Evolutionary conservation across 169 alveolate genomes (phyloP), one percentile per base, ranked within the genome.

Genomic region (Cryptosporidium tyzzeri): DNA sequence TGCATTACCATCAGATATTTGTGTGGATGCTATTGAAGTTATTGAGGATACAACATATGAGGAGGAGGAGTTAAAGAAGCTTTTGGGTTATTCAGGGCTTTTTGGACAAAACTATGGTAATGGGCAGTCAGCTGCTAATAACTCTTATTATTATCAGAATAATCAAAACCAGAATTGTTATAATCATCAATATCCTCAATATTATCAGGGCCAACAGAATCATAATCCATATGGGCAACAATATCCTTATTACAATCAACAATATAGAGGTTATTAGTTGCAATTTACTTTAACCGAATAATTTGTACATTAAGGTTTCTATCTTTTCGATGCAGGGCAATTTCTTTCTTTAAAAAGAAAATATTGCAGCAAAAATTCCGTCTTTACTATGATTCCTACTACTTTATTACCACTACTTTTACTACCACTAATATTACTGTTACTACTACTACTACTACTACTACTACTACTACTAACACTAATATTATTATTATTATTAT

Each of bases 1-100:
- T 62, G 89, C 89, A 18, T n/a, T 80, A 16, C 89, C 89, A 16
- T 65, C 89, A 39, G 75, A 59, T 26, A 80, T 80, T 33, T 80
- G 89, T 26, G 75, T 62, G 26, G 89, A 80, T 62, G 59, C 75
- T n/a, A 62, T 65, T 61, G 89, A 65, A 14, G 48, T 8, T n/a
- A 45, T 44, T 12, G 89, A 80, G 12, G 89, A 80, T 33, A 18
- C 44, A n/a, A 21, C 62, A 35, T 31, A 6, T 3, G 89, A 80
- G 35, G 80, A 80, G 80, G 89, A 59, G 0, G 75, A 80, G 8
- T 65, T 80, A n/a, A 65, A 59, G 69, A 80, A 80, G 21, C 68
- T 80, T 21, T 62, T 80, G 23, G 67, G 41, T 14, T 65, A 80
- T 23, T 16, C 86, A 8, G 71, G 26, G 7, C 44, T 65, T 33